A percentile compares a stretch with the other conserved stretches of the same genome.
Conservation (phyloP, 73 alveolate species). For the Paramecium caudatum region DNA sequence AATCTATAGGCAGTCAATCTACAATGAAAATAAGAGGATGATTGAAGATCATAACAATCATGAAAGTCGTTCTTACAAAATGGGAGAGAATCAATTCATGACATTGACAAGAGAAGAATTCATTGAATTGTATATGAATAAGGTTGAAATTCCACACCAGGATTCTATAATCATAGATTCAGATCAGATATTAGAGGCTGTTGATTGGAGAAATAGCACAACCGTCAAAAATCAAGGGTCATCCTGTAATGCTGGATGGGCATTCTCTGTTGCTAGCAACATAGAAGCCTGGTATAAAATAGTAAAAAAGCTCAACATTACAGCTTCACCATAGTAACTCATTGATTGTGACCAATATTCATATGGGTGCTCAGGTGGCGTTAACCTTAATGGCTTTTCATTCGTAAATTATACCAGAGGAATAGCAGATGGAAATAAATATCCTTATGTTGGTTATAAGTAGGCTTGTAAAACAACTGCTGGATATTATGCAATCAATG, state of each 20-base stretch:
- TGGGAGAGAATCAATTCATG: slow-evolving; percentile 56
- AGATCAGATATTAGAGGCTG: not conserved
- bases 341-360: slow-evolving; percentile 81
- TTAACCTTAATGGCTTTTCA: slow-evolving; percentile 71
- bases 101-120: slow-evolving; percentile 26
- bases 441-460: slow-evolving; percentile 74
- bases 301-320: not conserved
- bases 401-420: slow-evolving; percentile 21
- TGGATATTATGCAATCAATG: not conserved
- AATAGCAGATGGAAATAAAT: not conserved
- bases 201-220: slow-evolving; percentile 72
- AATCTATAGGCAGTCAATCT: not conserved
- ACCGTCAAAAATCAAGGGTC: slow-evolving; percentile 83
- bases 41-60: not conserved
- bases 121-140: not conserved
- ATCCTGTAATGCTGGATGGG: slow-evolving; percentile 92
- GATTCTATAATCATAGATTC: too few relatives aligned
- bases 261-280: slow-evolving; percentile 82
- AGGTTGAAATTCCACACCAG: too few relatives aligned
- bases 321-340: slow-evolving; percentile 82
- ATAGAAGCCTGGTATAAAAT: slow-evolving; percentile 72
- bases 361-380: slow-evolving; percentile 85
- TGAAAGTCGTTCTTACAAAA: not conserved
- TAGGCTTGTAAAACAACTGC: slow-evolving; percentile 16
- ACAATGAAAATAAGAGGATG: not conserved